A percentile compares a stretch with the other conserved stretches of the same genome.
These are phyloP conservation scores for Cladophialophora exuberans DNA, from an alignment of 2,329 filamentous ascomycete species.

Conservation along the genomic window DNA sequence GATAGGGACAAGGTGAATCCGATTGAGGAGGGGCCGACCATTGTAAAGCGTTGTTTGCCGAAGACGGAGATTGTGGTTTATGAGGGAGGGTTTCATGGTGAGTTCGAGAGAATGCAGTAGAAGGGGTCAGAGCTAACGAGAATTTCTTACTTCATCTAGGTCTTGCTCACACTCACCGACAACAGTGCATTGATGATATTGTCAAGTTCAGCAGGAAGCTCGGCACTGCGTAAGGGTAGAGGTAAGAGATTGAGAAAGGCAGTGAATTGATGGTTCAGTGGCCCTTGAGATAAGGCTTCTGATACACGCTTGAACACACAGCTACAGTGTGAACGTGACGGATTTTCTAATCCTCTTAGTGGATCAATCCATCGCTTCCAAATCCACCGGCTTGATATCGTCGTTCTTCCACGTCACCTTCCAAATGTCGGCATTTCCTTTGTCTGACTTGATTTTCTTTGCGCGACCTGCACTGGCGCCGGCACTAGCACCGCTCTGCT, in stretches of 20 bases:
- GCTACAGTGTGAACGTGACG: no score
- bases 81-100: neutral
- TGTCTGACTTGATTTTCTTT: conserved; percentile 24
- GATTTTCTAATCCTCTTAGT: neutral
- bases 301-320: no score
- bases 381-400: conserved; percentile 15
- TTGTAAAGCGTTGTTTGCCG: neutral
- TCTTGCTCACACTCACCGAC: neutral
- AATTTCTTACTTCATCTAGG: neutral
- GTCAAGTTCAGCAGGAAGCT: neutral
- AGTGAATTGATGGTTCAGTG: no score
- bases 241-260: no score
- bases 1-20: neutral
- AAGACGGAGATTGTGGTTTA: neutral
- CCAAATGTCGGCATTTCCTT: conserved; percentile 29
- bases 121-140: neutral
- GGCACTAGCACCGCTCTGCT: conserved; percentile 33
- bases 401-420: conserved; percentile 26
- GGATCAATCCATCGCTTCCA: conserved; percentile 27
- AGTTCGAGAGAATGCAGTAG: neutral
- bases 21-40: neutral
- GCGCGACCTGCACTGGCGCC: neutral
- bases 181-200: neutral
- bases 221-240: no score
- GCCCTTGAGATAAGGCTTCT: no score